phyloP scores from a whole-genome alignment of 148 eudicot genomes.

The Vaccinium myrtillus region DNA sequence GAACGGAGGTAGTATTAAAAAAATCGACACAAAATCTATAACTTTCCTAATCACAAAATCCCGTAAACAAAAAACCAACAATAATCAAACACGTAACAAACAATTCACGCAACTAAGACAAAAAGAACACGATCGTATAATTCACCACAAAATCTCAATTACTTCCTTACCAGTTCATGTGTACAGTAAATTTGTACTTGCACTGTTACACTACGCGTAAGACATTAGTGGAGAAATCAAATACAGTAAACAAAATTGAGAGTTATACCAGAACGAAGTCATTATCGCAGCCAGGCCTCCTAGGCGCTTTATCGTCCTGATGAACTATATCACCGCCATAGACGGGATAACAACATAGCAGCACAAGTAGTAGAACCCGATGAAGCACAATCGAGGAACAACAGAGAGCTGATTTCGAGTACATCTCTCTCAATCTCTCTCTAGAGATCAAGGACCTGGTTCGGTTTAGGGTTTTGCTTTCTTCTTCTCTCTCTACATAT shows the following conservation, averaged over 20 bases:
- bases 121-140: background rate
- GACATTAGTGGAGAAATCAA: background rate
- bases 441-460: background rate
- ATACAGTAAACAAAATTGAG: background rate
- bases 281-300: constrained; percentile 82
- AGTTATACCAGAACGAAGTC: constrained; percentile 72
- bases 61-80: background rate
- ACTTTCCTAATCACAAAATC: background rate
- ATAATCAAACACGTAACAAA: background rate
- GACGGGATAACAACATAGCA: constrained; percentile 26
- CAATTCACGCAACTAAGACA: background rate
- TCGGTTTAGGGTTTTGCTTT: constrained; percentile 14
- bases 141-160: background rate
- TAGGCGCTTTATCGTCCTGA: constrained; percentile 76
- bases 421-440: constrained; percentile 21
- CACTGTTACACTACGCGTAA: too few relatives aligned
- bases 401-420: constrained; percentile 14
- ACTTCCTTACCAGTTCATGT: background rate
- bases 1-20: background rate
- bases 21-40: background rate
- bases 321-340: constrained; percentile 90
- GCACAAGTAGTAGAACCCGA: constrained; percentile 12
- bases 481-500: background rate
- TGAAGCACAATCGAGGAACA: constrained; percentile 12
- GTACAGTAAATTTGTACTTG: background rate